Percentiles rank a stretch among this genome's conserved stretches.
Conservation (phyloP, 169 alveolate genomes). For the Plasmodium vivax region DNA sequence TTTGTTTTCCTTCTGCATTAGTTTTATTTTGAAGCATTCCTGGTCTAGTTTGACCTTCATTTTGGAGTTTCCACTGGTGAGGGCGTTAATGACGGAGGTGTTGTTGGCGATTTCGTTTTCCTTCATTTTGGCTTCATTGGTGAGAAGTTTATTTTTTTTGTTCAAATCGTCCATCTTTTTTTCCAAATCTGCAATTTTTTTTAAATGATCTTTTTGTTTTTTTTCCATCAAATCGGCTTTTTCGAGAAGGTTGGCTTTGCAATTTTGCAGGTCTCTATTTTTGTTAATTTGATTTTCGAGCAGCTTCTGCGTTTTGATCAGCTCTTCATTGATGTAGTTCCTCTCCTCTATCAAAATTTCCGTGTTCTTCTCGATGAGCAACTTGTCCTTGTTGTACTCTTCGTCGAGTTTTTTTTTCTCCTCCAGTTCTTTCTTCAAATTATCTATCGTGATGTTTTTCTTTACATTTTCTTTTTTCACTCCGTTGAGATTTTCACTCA, state of each 20-base stretch:
- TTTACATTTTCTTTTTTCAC: conserved; percentile 54
- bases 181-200: conserved; percentile 39
- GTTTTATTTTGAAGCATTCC: conserved; percentile 55
- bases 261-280: conserved; percentile 57
- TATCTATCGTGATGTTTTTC: conserved; percentile 45
- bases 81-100: conserved; percentile 7
- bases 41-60: conserved; percentile 68
- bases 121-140: conserved; percentile 34
- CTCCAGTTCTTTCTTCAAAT: conserved; percentile 50
- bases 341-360: conserved; percentile 59
- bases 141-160: conserved; percentile 48
- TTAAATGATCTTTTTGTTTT: conserved; percentile 55
- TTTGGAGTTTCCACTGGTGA: conserved; percentile 24
- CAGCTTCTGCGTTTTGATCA: conserved; percentile 59
- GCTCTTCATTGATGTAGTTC: conserved; percentile 55
- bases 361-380: conserved; percentile 49
- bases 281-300: conserved; percentile 54
- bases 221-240: conserved; percentile 59
- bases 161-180: conserved; percentile 35
- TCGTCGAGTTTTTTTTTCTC: conserved; percentile 43
- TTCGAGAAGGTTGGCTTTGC: conserved; percentile 20
- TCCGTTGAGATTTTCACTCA: conserved; percentile 16
- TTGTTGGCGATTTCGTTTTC: conserved; percentile 30
- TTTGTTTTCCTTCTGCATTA: conserved; percentile 58
- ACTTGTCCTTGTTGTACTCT: conserved; percentile 59